Evolutionary conservation across 2,329 filamentous ascomycete species (phyloP).

Genomic region (Penicillium sp.): DNA sequence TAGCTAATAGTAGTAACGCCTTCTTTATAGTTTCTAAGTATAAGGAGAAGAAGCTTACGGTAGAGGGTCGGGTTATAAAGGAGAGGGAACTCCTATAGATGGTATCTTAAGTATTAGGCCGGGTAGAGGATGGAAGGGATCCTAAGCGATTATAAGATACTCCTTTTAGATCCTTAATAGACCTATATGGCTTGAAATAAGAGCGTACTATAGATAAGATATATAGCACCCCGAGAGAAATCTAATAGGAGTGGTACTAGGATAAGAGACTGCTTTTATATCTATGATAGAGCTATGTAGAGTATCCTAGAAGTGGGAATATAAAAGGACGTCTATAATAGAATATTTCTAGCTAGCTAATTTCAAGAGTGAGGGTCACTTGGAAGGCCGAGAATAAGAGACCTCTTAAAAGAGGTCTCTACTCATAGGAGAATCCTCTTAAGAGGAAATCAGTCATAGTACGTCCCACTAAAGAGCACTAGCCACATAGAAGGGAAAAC

Average conservation of each 20-base stretch:
- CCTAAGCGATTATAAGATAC: not conserved
- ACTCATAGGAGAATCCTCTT: slow-evolving; percentile 11
- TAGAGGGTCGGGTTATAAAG: slow-evolving; percentile 3
- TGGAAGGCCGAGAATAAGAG: not conserved
- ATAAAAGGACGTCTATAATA: not conserved
- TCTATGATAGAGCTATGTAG: slow-evolving; percentile 4
- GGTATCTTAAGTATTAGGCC: slow-evolving; percentile 3
- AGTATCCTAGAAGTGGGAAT: not conserved
- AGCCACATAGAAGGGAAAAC: slow-evolving; percentile 5
- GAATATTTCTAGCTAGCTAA: not conserved
- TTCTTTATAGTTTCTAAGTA: slow-evolving; percentile 6
- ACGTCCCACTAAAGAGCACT: slow-evolving; percentile 9
- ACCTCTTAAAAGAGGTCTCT: not conserved
- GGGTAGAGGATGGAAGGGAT: not conserved
- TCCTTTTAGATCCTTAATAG: not conserved
- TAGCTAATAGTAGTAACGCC: slow-evolving; percentile 1
- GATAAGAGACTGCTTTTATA: not conserved
- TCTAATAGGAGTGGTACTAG: slow-evolving; percentile 1
- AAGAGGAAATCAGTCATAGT: slow-evolving; percentile 12
- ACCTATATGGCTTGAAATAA: not conserved
- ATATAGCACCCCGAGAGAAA: not conserved
- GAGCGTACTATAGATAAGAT: slow-evolving; percentile 1
- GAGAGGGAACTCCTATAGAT: slow-evolving; percentile 6
- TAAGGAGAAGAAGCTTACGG: slow-evolving; percentile 1
- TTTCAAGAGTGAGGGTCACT: not conserved